These are phyloP conservation scores for Euphorbia tirucalli DNA, from an alignment of 345 rosid species.

Conservation along the genomic window DNA sequence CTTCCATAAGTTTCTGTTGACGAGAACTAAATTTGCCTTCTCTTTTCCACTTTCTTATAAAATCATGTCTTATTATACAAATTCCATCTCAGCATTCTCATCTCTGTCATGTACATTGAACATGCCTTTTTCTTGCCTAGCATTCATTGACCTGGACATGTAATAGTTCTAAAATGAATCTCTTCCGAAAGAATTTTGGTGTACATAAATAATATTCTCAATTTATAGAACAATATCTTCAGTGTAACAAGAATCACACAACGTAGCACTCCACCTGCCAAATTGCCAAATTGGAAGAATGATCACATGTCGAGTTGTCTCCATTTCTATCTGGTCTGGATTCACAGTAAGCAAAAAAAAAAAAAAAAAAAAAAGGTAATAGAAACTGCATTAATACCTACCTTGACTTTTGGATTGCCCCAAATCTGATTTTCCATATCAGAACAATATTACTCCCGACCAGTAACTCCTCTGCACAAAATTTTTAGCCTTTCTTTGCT, in stretches of 20 bases:
- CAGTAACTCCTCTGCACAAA: neutral
- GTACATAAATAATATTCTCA: neutral
- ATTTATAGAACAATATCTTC: neutral
- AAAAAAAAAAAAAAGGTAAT: neutral
- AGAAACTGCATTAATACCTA: neutral
- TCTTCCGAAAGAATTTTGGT: neutral
- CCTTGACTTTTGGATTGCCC: neutral
- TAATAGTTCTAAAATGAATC: too few relatives aligned
- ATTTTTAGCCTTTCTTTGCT: neutral
- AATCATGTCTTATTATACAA: neutral
- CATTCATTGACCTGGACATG: too few relatives aligned
- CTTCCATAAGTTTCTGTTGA: neutral
- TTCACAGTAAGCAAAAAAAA: neutral
- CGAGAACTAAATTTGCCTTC: neutral
- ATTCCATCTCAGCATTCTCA: neutral
- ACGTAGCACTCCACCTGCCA: neutral
- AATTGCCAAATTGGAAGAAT: neutral
- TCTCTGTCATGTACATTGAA: conserved; percentile 3
- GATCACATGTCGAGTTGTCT: neutral
- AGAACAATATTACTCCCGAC: neutral
- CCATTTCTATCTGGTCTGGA: neutral
- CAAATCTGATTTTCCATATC: neutral
- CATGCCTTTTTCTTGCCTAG: too few relatives aligned
- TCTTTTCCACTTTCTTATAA: neutral
- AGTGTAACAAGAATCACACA: neutral